These are phyloP conservation scores for Yamadazyma buinensis DNA, from an alignment of 1,139 yeast species.

Conservation along the genomic window DNA sequence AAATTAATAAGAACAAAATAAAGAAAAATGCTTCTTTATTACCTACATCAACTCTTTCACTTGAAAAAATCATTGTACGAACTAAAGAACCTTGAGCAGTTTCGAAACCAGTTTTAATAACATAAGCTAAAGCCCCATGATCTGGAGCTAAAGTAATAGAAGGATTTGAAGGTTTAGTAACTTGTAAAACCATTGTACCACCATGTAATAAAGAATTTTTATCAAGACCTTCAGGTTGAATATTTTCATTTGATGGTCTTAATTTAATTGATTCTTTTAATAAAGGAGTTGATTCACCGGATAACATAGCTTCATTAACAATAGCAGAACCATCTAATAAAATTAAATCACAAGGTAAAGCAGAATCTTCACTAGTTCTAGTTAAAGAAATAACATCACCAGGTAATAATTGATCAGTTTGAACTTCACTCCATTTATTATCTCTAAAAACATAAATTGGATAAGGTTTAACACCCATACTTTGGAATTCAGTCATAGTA, in stretches of 20 bases:
- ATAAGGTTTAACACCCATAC: constrained; percentile 97
- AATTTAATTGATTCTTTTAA: constrained; percentile 86
- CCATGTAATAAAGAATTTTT: constrained; percentile 90
- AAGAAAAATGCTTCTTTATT: constrained; percentile 92
- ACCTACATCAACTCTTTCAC: constrained; percentile 96
- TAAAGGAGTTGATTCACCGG: constrained; percentile 97
- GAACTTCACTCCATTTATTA: constrained; percentile 62
- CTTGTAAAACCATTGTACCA: constrained; percentile 95
- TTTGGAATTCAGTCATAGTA: constrained; percentile 91
- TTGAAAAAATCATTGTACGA: constrained; percentile 95
- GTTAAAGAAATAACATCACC: constrained; percentile 88
- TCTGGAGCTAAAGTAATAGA: constrained; percentile 70
- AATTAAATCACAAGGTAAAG: constrained; percentile 93
- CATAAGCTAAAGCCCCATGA: constrained; percentile 87
- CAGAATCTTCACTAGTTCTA: constrained; percentile 87
- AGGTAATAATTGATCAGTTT: constrained; percentile 78
- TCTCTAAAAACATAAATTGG: constrained; percentile 70
- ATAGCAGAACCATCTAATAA: constrained; percentile 86
- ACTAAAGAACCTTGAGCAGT: constrained; percentile 97
- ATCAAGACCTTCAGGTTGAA: constrained; percentile 80
- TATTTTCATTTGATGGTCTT: constrained; percentile 67
- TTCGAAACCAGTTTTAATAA: constrained; percentile 92
- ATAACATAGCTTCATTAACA: constrained; percentile 95
- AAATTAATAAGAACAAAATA: constrained; percentile 80
- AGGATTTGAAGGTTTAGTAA: constrained; percentile 60